Base-by-base conservation (phyloP, 306 rosid species). In the Vicia faba region DNA sequence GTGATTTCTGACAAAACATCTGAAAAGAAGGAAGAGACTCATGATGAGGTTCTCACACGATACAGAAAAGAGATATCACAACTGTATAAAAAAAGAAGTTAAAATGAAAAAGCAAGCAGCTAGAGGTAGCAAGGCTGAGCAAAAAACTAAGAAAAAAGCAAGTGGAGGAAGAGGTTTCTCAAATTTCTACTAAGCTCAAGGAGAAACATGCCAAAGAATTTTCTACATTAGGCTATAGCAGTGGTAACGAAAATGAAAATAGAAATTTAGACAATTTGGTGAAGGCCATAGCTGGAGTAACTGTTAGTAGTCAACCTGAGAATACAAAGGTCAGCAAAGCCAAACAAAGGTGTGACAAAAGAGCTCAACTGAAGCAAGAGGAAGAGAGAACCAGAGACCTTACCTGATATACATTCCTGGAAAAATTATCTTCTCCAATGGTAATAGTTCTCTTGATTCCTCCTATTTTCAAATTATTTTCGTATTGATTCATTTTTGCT, bases 41-140 rank as follows among this genome's bases (percentile, higher is more conserved):
- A 78, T 8, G 97, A 93, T 78, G 96, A 89, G 23, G 81, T 86
- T 83, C 96, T 89, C 57, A 67, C 95, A 2, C 75, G 83, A 4
- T 83, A 82, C 74, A 82, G 97, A 87, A 88, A 93, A 73, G 96
- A 93, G 79, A 88, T 74, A 67, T 83, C 89, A 20, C 76, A 75
- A 53, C 77, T 93, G 75, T 96, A 86, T n/a, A 85, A 87, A 85
- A 74, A 90, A 84, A 73, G 97, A 95, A 88, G 68, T 72, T 48
- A 92, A 78, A 73, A 78, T 86, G 86, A 90, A 90, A 64, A 93
- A 85, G 80, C 81, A 83, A 10, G 95, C 99, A 9, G 99, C 97
- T 33, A 86, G 78, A 78, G 97, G 97, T 40, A 90, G 97, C 96
- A 95, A 90, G 78, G 97, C 99, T 51, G 95, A 88, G 77, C 97